A percentile compares a stretch with the other conserved stretches of the same genome.
These are phyloP conservation scores for Artemisia tridentata DNA, from an alignment of 129 eudicot genomes.

Conservation along the genomic window DNA sequence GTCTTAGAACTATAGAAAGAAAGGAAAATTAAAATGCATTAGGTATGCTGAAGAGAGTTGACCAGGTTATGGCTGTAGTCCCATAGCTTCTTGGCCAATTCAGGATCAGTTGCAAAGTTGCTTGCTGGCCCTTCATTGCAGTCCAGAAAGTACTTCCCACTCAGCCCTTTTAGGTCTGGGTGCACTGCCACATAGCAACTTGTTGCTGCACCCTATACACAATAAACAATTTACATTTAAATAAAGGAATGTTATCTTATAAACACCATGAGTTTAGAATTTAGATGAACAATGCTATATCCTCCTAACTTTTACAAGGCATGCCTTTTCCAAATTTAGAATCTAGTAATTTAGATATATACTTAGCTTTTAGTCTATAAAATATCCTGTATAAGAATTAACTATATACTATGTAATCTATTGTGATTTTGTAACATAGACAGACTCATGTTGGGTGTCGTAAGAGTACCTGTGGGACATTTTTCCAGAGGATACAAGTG, in stretches of 20 bases:
- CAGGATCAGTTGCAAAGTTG: constrained; percentile 50
- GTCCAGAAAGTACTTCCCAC: constrained; percentile 79
- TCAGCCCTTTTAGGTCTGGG: constrained; percentile 65
- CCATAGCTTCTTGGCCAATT: constrained; percentile 74
- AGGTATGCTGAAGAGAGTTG: constrained; percentile 34
- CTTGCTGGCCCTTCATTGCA: constrained; percentile 72
- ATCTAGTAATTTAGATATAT: no score
- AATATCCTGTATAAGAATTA: background rate
- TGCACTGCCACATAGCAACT: constrained; percentile 88
- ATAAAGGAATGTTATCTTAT: background rate
- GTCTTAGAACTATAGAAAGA: background rate
- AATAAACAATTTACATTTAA: background rate
- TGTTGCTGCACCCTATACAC: constrained; percentile 87
- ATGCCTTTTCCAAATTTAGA: no score
- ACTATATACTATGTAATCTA: background rate
- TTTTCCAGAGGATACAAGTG: constrained; percentile 70
- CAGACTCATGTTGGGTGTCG: background rate
- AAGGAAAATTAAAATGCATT: background rate
- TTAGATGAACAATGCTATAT: no score
- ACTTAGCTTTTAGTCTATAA: no score
- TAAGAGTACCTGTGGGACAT: constrained; percentile 79
- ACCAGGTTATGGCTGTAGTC: constrained; percentile 78
- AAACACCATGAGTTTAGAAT: background rate
- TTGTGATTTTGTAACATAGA: background rate
- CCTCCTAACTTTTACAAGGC: no score